A percentile compares a stretch with the other conserved stretches of the same genome.
Evolutionary conservation across 352 stramenopile species (phyloP).

Genomic region (Pythium dissimile): DNA sequence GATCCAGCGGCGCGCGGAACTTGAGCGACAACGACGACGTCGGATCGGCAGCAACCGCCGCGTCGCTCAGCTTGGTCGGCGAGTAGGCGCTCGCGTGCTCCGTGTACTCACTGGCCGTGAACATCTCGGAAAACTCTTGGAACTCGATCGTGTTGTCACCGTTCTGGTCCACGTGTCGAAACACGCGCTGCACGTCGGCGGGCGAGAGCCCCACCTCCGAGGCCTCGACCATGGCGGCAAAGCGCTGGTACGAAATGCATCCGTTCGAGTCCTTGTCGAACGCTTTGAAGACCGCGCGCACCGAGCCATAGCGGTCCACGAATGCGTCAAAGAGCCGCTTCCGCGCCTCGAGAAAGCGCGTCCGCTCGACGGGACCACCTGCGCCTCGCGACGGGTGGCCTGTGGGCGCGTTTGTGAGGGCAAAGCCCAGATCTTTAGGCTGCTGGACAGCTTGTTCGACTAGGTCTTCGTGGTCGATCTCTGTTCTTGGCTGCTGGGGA

Average conservation of each 20-base stretch:
- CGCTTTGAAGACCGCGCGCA: conserved; percentile 70
- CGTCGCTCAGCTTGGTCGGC: conserved; percentile 20
- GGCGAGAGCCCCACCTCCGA: conserved; percentile 49
- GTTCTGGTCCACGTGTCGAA: conserved; percentile 56
- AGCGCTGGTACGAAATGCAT: conserved; percentile 71
- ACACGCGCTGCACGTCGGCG: conserved; percentile 43
- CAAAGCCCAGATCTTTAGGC: no score
- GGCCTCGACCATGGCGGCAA: conserved; percentile 68
- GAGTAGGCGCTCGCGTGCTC: conserved; percentile 34
- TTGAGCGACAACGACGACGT: conserved; percentile 62
- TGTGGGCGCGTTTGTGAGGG: no score
- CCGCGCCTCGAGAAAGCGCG: conserved; percentile 35
- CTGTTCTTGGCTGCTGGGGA: neutral
- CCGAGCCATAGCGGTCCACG: conserved; percentile 71
- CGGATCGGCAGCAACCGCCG: conserved; percentile 29
- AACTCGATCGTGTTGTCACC: conserved; percentile 72
- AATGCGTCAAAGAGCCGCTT: conserved; percentile 60
- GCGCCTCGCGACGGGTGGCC: neutral
- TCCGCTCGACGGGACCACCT: neutral
- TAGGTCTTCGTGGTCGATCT: neutral
- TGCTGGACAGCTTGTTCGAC: no score
- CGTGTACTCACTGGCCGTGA: conserved; percentile 33
- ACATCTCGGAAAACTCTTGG: conserved; percentile 73
- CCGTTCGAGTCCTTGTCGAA: conserved; percentile 67
- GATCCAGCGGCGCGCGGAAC: conserved; percentile 56